Evolutionary conservation across 495 filamentous ascomycete species (phyloP), one percentile per base, ranked within the genome.

Genomic region (Xylaria acuta): DNA sequence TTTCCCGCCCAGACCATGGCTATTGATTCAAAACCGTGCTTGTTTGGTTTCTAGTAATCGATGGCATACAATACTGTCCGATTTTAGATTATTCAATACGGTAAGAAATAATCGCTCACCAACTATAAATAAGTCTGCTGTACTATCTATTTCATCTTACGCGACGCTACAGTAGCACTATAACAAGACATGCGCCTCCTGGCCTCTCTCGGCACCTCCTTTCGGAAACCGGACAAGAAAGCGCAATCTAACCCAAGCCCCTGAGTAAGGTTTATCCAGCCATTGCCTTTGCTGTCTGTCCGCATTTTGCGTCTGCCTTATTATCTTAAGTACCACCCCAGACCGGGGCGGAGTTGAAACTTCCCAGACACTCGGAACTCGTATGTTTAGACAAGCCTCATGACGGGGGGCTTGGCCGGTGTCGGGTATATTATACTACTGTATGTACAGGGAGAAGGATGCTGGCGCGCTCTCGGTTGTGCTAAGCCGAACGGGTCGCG

Each of bases 401-500:
- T 32, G 34, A 22, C 32, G 34, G 32, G 49, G 51, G 58, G 18
- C 32, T 36, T 56, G 53, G 22, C 51, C 3, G 51, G 51, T n/a
- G 51, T 30, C 51, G 14, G 25, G 51, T 30, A 54, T 54, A 54
- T 54, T 27, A 32, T 30, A 30, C 53, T 9, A 18, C 22, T 30
- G 11, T 54, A 54, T 0, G 0, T 16, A 41, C 22, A 27, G 60
- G 36, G 36, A 6, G 60, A 18, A 25, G 22, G 60, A 64, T 64
- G 38, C 25, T 64, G 60, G 38, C 5, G 53, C 32, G 56, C 5
- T 32, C 38, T 60, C 67, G 54, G 54, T 22, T 60, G 22, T 38
- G 67, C 40, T 58, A 59, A 51, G 45, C 59, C 69, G 59, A 64
- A 64, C 59, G 62, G 62, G 69, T 63, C 47, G 45, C 45, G 51